Evolutionary conservation across 306 rosid genomes (phyloP).

Genomic region (Quercus rubra): DNA sequence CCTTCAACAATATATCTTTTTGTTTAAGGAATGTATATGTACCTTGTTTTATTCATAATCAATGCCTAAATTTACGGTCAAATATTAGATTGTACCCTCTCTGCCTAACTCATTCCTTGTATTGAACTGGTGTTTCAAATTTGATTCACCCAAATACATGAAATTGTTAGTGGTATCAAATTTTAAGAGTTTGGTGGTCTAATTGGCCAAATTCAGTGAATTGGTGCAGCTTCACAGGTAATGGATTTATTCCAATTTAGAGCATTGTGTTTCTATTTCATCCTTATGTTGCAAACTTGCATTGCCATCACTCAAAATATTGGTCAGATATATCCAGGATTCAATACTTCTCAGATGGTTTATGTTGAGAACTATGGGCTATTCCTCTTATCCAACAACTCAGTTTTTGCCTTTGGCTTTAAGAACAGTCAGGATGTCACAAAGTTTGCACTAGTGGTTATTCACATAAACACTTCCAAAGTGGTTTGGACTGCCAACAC

Average conservation of each 20-base stretch:
- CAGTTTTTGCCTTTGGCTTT: conserved; percentile 29
- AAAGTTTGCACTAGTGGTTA: conserved; percentile 25
- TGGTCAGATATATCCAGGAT: conserved; percentile 28
- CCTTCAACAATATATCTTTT: neutral
- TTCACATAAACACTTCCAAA: conserved; percentile 16
- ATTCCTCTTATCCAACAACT: conserved; percentile 30
- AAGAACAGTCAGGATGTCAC: neutral
- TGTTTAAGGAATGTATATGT: too few relatives aligned
- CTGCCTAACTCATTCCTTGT: neutral
- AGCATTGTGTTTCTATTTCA: conserved; percentile 2
- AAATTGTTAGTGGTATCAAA: neutral
- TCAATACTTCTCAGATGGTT: conserved; percentile 25
- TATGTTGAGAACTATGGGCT: conserved; percentile 10
- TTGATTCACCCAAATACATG: neutral
- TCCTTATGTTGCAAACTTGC: conserved; percentile 11
- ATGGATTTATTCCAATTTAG: neutral
- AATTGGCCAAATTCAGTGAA: neutral
- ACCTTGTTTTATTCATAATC: too few relatives aligned
- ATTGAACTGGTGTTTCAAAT: neutral
- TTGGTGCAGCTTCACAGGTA: neutral
- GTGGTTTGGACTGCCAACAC: conserved; percentile 36
- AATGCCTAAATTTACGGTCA: too few relatives aligned
- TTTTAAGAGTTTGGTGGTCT: too few relatives aligned
- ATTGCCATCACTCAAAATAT: conserved; percentile 17
- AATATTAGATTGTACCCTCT: too few relatives aligned